Conservation (phyloP, 371 early-diverging fungal genomes). For the Rhizopus delemar region DNA sequence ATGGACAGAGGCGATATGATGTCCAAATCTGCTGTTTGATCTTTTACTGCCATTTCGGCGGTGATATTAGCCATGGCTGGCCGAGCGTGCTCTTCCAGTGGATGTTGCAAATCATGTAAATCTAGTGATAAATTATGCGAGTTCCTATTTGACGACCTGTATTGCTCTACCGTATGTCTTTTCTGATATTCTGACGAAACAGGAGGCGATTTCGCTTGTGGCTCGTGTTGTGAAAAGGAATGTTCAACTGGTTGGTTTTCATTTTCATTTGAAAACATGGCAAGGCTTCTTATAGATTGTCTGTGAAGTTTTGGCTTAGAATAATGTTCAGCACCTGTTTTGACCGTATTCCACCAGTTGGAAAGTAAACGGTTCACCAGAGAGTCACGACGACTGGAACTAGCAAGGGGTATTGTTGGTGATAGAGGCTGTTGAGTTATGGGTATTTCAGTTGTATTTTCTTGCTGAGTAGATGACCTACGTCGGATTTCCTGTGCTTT, state of each 20-base stretch:
- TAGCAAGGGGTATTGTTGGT: background rate
- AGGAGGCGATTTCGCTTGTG: conserved; percentile 5
- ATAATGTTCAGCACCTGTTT: conserved; percentile 26
- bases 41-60: background rate
- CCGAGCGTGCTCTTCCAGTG: conserved; percentile 7
- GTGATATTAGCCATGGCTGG: conserved; percentile 5
- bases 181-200: background rate
- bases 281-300: background rate
- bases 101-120: conserved; percentile 25
- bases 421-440: background rate
- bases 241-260: background rate
- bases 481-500: conserved; percentile 32
- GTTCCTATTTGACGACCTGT: background rate
- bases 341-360: conserved; percentile 34
- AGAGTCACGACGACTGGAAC: conserved; percentile 1
- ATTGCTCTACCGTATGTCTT: background rate
- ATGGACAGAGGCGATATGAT: conserved; percentile 19
- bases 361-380: conserved; percentile 20
- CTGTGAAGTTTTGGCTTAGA: conserved; percentile 11
- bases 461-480: conserved; percentile 25
- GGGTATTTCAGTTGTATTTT: background rate
- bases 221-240: background rate
- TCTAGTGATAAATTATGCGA: conserved; percentile 16
- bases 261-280: background rate
- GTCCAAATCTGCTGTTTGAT: conserved; percentile 6